Percentiles rank a stretch among this genome's conserved stretches.
phyloP scores from a whole-genome alignment of 495 filamentous ascomycete species.

The Penicillium desertorum region DNA sequence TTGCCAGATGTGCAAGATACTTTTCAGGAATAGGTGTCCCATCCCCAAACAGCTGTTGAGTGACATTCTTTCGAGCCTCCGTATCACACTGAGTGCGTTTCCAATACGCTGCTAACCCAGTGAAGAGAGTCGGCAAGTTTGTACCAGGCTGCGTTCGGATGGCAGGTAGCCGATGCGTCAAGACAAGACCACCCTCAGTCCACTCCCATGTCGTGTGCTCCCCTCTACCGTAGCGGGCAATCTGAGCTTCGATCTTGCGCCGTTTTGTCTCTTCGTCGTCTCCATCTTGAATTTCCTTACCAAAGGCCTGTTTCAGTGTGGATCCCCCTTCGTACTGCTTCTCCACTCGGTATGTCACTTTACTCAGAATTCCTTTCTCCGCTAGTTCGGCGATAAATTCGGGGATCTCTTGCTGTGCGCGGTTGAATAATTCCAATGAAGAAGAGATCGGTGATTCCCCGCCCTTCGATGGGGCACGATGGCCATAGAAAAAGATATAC shows the following conservation, averaged over 20 bases:
- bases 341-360: slow-evolving; percentile 47
- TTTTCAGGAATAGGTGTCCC: slow-evolving; percentile 51
- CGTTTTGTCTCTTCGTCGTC: slow-evolving; percentile 45
- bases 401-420: slow-evolving; percentile 46
- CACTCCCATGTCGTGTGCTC: slow-evolving; percentile 49
- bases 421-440: slow-evolving; percentile 51
- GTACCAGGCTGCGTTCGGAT: slow-evolving; percentile 50
- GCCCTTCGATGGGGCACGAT: slow-evolving; percentile 36
- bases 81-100: slow-evolving; percentile 33
- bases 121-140: slow-evolving; percentile 53
- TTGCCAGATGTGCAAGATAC: slow-evolving; percentile 45
- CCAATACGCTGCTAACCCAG: slow-evolving; percentile 48
- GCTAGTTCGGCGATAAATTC: slow-evolving; percentile 48
- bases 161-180: slow-evolving; percentile 46
- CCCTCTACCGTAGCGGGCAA: slow-evolving; percentile 40
- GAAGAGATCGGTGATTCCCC: slow-evolving; percentile 55
- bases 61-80: slow-evolving; percentile 25
- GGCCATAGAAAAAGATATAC: slow-evolving; percentile 53
- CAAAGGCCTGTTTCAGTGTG: slow-evolving; percentile 54
- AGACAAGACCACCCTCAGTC: slow-evolving; percentile 41
- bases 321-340: slow-evolving; percentile 48
- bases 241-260: slow-evolving; percentile 52
- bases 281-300: slow-evolving; percentile 46
- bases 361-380: slow-evolving; percentile 45
- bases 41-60: slow-evolving; percentile 45